Conservation (phyloP, 495 filamentous ascomycete genomes). For the Bacidia rubella region DNA sequence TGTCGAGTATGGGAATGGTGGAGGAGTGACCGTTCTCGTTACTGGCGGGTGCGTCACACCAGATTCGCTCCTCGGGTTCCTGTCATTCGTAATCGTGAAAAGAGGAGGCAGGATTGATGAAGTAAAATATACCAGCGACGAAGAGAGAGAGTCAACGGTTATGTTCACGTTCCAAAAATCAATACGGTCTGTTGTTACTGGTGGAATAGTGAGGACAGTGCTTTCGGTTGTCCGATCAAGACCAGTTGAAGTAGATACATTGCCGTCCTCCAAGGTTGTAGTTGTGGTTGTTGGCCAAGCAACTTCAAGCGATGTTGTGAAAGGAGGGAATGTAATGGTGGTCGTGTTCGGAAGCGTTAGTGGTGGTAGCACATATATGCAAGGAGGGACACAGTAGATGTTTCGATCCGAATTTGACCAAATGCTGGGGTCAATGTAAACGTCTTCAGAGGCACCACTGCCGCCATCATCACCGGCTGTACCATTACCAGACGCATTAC, state of each 20-base stretch:
- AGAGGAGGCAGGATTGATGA: neutral
- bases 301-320: conserved; percentile 6
- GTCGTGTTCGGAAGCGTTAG: conserved; percentile 6
- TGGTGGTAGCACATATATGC: conserved; percentile 17
- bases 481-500: too few relatives aligned
- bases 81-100: neutral
- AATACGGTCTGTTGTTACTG: conserved; percentile 6
- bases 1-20: neutral
- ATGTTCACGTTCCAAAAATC: conserved; percentile 8
- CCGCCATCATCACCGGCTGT: too few relatives aligned
- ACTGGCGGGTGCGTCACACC: neutral
- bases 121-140: neutral
- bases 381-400: conserved; percentile 15
- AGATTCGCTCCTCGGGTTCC: neutral
- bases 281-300: conserved; percentile 1
- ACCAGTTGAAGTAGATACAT: conserved; percentile 2
- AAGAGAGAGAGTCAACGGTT: too few relatives aligned
- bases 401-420: conserved; percentile 4
- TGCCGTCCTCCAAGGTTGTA: neutral
- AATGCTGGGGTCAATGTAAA: conserved; percentile 16
- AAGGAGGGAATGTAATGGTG: conserved; percentile 13
- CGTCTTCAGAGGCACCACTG: neutral
- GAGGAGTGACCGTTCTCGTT: neutral
- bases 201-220: conserved; percentile 2
- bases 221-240: neutral